phyloP scores from a whole-genome alignment of 495 filamentous ascomycete genomes.

The Amniculicola lignicola region DNA sequence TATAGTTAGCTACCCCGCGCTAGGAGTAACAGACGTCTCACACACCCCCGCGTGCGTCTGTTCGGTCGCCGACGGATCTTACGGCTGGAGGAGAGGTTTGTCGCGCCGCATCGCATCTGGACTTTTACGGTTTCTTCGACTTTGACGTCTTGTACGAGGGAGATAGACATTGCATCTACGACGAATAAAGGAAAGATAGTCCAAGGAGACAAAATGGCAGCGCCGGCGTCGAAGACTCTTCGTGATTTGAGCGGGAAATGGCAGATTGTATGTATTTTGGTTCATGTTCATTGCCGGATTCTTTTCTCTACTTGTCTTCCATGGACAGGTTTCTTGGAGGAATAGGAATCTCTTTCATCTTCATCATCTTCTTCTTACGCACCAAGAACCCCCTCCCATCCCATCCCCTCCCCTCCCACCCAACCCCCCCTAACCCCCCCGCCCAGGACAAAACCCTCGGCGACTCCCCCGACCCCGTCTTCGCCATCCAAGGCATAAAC shows the following conservation, averaged over 20 bases:
- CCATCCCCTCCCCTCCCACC: conserved; percentile 1
- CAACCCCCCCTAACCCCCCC: not conserved
- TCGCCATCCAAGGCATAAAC: conserved; percentile 76
- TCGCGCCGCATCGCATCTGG: too few species aligned
- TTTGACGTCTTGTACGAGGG: too few species aligned
- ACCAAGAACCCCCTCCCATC: not conserved
- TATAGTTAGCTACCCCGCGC: too few species aligned
- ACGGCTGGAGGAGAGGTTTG: too few species aligned
- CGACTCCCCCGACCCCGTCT: conserved; percentile 65
- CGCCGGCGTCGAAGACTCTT: conserved; percentile 68
- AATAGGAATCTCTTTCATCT: too few species aligned
- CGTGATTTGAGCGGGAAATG: conserved; percentile 74
- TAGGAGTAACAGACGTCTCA: too few species aligned
- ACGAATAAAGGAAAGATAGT: conserved; percentile 1
- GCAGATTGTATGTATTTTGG: conserved; percentile 61
- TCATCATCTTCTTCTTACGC: conserved; percentile 3
- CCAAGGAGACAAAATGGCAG: conserved; percentile 64
- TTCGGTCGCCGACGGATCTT: too few species aligned
- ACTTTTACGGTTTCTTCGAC: too few species aligned
- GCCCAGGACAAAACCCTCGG: conserved; percentile 76
- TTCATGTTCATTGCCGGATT: conserved; percentile 10
- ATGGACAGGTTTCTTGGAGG: too few species aligned
- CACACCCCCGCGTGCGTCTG: too few species aligned
- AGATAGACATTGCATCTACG: not conserved
- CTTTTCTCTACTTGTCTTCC: too few species aligned